A percentile compares a stretch with the other conserved stretches of the same genome.
Conservation (phyloP, 768 basidiomycete genomes). For the Trametes gibbosa region DNA sequence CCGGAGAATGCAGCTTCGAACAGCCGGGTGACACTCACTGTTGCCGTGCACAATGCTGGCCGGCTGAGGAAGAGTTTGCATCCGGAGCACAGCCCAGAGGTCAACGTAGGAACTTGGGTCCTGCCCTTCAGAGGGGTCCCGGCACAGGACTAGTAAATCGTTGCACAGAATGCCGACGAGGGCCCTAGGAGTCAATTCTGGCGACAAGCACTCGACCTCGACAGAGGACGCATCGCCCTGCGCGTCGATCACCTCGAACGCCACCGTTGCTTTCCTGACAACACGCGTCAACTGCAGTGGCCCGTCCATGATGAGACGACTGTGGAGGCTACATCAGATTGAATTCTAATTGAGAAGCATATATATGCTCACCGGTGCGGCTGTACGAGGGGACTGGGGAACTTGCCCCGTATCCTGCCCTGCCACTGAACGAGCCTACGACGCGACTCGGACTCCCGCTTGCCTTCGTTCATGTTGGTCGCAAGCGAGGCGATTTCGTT, state of each 20-base stretch:
- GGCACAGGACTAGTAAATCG: conserved; percentile 88
- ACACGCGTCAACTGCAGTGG: conserved; percentile 82
- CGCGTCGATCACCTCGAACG: conserved; percentile 76
- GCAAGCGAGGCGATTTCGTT: conserved; percentile 86
- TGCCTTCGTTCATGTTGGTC: conserved; percentile 97
- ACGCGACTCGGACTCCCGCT: conserved; percentile 91
- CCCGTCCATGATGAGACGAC: conserved; percentile 93
- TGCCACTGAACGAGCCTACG: conserved; percentile 91
- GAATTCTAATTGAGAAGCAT: not conserved
- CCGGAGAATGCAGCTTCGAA: not conserved
- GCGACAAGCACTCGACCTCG: conserved; percentile 87
- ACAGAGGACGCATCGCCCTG: conserved; percentile 78
- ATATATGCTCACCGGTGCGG: conserved; percentile 77
- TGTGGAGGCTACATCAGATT: conserved; percentile 28
- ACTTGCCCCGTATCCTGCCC: conserved; percentile 82
- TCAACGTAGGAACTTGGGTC: conserved; percentile 78
- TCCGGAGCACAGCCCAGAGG: conserved; percentile 93
- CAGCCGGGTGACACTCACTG: conserved; percentile 40
- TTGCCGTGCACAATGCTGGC: conserved; percentile 89
- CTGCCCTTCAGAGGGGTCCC: conserved; percentile 78
- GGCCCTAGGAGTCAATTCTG: conserved; percentile 77
- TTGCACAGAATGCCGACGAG: conserved; percentile 86
- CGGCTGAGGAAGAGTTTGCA: conserved; percentile 91
- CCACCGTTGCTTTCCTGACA: conserved; percentile 78
- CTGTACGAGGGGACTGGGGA: conserved; percentile 96